A percentile compares a stretch with the other conserved stretches of the same genome.
Conservation (phyloP, 1,284 basidiomycete species). For the Ustilago nuda region DNA sequence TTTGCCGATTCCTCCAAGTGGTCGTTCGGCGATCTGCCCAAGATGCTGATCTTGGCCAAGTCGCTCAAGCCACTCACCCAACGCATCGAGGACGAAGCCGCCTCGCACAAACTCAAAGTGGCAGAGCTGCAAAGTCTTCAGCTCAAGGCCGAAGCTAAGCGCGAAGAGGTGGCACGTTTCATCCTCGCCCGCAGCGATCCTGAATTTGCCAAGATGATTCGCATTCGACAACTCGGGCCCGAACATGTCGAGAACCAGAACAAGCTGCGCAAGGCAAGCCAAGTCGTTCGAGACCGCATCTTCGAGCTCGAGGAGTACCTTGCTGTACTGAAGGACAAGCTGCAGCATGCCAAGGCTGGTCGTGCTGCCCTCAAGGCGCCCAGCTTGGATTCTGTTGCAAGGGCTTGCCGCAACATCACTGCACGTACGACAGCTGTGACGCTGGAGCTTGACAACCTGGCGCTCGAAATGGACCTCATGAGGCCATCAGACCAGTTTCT, state of each 20-base stretch:
- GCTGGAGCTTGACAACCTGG: conserved; percentile 75
- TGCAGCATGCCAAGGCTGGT: conserved; percentile 76
- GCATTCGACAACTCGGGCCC: conserved; percentile 82
- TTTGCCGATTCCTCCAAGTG: conserved; percentile 61
- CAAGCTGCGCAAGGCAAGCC: conserved; percentile 78
- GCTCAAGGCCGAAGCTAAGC: conserved; percentile 71
- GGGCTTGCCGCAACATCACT: conserved; percentile 85
- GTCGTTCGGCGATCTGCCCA: conserved; percentile 69
- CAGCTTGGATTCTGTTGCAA: conserved; percentile 82
- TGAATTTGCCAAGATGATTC: conserved; percentile 83
- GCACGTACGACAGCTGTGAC: conserved; percentile 74
- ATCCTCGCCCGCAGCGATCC: conserved; percentile 80
- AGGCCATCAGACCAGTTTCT: conserved; percentile 16
- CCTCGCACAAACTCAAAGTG: conserved; percentile 66
- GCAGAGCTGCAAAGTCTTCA: conserved; percentile 71
- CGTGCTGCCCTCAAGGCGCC: conserved; percentile 78
- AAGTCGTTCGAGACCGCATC: conserved; percentile 79
- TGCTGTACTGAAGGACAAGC: conserved; percentile 77
- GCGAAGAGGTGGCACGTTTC: conserved; percentile 73
- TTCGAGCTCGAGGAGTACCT: conserved; percentile 82
- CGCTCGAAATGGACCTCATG: conserved; percentile 72
- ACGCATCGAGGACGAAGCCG: conserved; percentile 31
- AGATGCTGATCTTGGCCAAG: conserved; percentile 59
- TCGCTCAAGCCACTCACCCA: conserved; percentile 33
- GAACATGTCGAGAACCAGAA: conserved; percentile 86